These are phyloP conservation scores for Nakaseomyces kungkrabaensis DNA, from an alignment of 1,139 yeast genomes.

Conservation along the genomic window DNA sequence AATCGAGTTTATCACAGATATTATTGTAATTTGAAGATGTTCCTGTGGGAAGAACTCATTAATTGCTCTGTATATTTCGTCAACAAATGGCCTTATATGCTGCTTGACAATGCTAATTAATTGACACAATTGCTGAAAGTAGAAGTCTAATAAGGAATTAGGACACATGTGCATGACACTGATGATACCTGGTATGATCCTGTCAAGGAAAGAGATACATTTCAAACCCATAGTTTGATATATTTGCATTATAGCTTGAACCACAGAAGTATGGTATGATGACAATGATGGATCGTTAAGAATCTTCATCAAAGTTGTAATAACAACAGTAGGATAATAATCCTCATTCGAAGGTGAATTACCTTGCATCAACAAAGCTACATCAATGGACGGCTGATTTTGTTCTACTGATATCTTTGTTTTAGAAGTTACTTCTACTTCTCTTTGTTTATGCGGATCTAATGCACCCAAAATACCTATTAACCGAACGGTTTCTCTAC, in stretches of 20 bases:
- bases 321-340: constrained; percentile 92
- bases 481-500: constrained; percentile 80
- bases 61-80: constrained; percentile 63
- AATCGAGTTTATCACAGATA: constrained; percentile 72
- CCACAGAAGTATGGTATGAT: constrained; percentile 80
- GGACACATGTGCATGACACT: constrained; percentile 81
- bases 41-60: constrained; percentile 63
- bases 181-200: constrained; percentile 79
- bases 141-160: constrained; percentile 71
- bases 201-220: constrained; percentile 79
- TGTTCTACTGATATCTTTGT: constrained; percentile 63
- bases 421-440: constrained; percentile 63
- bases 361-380: constrained; percentile 84
- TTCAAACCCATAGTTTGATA: constrained; percentile 81
- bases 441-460: constrained; percentile 92
- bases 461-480: constrained; percentile 92
- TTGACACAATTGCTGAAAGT: constrained; percentile 79
- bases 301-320: constrained; percentile 71
- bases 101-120: constrained; percentile 77
- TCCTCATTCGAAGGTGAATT: constrained; percentile 91
- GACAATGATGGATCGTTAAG: constrained; percentile 77
- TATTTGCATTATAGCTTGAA: constrained; percentile 84
- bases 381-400: constrained; percentile 83
- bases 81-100: constrained; percentile 75
- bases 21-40: constrained; percentile 67